Evolutionary conservation across 148 eudicot species (phyloP), one percentile per base, ranked within the genome.

Genomic region (Chenopodium berlandieri): DNA sequence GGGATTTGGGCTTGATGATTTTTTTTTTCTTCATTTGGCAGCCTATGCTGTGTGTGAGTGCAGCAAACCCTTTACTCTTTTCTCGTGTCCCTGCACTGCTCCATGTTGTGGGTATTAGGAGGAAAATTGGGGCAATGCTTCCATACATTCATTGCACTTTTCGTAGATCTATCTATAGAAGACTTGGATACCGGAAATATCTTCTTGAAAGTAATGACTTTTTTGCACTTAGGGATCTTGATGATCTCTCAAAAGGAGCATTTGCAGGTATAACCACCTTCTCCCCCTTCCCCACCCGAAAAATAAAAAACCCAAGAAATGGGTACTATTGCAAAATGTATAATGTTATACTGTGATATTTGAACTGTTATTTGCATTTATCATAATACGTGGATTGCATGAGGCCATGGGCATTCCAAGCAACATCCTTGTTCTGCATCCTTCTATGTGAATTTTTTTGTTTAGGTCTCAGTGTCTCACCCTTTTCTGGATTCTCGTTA

Each of bases 31-130:
- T 84, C 68, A 44, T 83, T 65, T 88, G 82, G 86, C 99, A 96
- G 99, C 99, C 99, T 78, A 94, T 96, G 99, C 95, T 96, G 46
- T 96, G 99, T 89, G 98, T 96, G 74, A 91, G 92, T 82, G 99
- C 99, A 7, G 94, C 91, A 68, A 96, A 96, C 82, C 98, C 99
- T 20, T 86, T 88, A 75, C 91, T 96, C 34, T 88, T 92, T 87
- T 86, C 98, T 9, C 91, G 90, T 85, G 98, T 96, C 44, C 94
- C 97, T 9, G 85, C 94, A 1, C 83, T 96, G 79, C 94, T 84
- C 87, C 92, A 89, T 85, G 92, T 94, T 73, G 90, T 89, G 52
- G 87, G 92, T 82, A 75, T 89, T 73, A 87, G 99, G 84, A 92
- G 86, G 86, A 96, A 88, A 87, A 88, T 96, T 79, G 93, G 93